These are phyloP conservation scores for Diaporthe vexans DNA, from an alignment of 2,329 filamentous ascomycete genomes.

Conservation along the genomic window DNA sequence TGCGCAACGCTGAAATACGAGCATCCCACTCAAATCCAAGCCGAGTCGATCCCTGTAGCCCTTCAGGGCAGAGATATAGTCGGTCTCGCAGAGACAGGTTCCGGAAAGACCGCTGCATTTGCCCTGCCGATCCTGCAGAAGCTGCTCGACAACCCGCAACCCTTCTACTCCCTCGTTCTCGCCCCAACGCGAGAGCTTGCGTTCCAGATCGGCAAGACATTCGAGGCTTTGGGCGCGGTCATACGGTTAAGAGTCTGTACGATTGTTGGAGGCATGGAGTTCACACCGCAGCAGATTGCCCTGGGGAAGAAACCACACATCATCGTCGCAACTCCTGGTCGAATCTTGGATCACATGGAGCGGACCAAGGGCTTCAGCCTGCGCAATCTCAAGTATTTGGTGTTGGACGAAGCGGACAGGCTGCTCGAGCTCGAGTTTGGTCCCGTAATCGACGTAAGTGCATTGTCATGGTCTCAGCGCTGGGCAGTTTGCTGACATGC, in stretches of 20 bases:
- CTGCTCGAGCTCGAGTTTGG: constrained; percentile 91
- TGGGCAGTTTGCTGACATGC: neutral
- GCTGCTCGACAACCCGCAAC: constrained; percentile 87
- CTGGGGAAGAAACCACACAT: constrained; percentile 97
- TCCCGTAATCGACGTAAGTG: constrained; percentile 89
- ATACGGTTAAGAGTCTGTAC: constrained; percentile 91
- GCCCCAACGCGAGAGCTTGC: constrained; percentile 95
- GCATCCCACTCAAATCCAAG: constrained; percentile 89
- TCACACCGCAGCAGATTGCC: constrained; percentile 91
- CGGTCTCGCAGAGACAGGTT: constrained; percentile 93
- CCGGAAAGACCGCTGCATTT: constrained; percentile 96
- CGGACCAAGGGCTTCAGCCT: constrained; percentile 97
- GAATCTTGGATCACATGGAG: constrained; percentile 91
- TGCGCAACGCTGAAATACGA: constrained; percentile 88
- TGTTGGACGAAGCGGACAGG: constrained; percentile 95
- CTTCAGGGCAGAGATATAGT: constrained; percentile 87
- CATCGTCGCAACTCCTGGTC: constrained; percentile 90
- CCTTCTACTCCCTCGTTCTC: constrained; percentile 89
- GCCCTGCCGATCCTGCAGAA: constrained; percentile 92
- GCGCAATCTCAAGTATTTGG: constrained; percentile 84
- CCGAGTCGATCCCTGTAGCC: constrained; percentile 84
- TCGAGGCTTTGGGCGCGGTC: constrained; percentile 87
- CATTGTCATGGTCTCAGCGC: constrained; percentile 46
- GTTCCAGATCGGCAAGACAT: constrained; percentile 88
- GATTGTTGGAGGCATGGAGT: constrained; percentile 94